Evolutionary conservation across 2,329 filamentous ascomycete genomes (phyloP).

Genomic region (Aquanectria penicillioides): DNA sequence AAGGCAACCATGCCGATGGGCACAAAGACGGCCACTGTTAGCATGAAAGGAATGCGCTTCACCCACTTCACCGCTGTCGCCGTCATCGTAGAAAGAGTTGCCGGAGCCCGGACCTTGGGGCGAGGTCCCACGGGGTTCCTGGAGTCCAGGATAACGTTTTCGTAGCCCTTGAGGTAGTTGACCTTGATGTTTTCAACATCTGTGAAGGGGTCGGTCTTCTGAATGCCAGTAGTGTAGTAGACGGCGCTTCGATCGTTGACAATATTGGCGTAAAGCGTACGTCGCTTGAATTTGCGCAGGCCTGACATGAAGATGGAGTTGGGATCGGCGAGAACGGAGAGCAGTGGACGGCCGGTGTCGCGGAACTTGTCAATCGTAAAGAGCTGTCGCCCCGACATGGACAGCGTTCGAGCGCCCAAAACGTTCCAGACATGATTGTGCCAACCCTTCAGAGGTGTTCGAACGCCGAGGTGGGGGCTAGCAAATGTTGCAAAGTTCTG

Average conservation of each 20-base stretch:
- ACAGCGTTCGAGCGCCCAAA: slow-evolving; percentile 83
- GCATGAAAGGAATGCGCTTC: slow-evolving; percentile 68
- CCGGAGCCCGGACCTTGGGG: slow-evolving; percentile 42
- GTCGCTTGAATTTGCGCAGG: slow-evolving; percentile 78
- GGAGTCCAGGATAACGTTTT: slow-evolving; percentile 79
- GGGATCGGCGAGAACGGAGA: slow-evolving; percentile 84
- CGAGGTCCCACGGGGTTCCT: slow-evolving; percentile 66
- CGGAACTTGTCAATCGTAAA: slow-evolving; percentile 90
- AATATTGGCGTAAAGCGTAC: slow-evolving; percentile 85
- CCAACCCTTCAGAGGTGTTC: slow-evolving; percentile 73
- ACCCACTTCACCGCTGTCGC: slow-evolving; percentile 49
- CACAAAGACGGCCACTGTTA: slow-evolving; percentile 75
- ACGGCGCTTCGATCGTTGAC: slow-evolving; percentile 85
- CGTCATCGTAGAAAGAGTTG: slow-evolving; percentile 46
- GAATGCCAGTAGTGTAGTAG: slow-evolving; percentile 85
- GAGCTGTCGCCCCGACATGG: slow-evolving; percentile 84
- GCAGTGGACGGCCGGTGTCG: slow-evolving; percentile 80
- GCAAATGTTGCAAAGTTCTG: slow-evolving; percentile 95
- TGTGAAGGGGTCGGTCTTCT: slow-evolving; percentile 80
- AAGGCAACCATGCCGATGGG: slow-evolving; percentile 78
- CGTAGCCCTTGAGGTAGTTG: slow-evolving; percentile 79
- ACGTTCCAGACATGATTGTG: slow-evolving; percentile 80
- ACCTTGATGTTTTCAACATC: slow-evolving; percentile 74
- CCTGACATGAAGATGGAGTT: slow-evolving; percentile 87
- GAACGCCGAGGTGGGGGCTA: slow-evolving; percentile 82